A percentile compares a stretch with the other conserved stretches of the same genome.
Evolutionary conservation across 257 asterid genomes (phyloP).

Genomic region (Solanum virginianum): DNA sequence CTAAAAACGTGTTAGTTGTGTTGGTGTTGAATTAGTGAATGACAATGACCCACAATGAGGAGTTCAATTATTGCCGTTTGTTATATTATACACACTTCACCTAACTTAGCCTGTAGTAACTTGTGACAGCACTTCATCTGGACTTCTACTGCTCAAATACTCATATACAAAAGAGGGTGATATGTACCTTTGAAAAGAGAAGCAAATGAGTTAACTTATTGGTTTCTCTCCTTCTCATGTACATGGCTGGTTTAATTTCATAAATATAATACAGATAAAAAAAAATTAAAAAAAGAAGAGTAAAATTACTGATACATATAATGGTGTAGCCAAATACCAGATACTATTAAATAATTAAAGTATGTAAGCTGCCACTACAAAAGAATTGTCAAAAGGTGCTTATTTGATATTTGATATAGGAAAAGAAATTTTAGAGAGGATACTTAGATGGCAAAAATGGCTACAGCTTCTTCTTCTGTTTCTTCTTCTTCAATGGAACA

Average conservation of each 20-base stretch:
- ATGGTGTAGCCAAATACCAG: too few relatives aligned
- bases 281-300: too few relatives aligned
- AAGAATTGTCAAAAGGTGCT: too few relatives aligned
- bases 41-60: neutral
- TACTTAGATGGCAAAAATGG: neutral
- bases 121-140: neutral
- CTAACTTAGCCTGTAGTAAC: too few relatives aligned
- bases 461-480: neutral
- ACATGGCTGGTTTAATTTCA: neutral
- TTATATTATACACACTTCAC: neutral
- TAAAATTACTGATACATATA: neutral
- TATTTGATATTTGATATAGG: neutral
- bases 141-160: neutral
- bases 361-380: neutral
- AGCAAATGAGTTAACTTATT: neutral
- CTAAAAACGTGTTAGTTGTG: neutral
- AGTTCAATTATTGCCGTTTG: neutral
- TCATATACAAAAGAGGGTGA: neutral
- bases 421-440: neutral
- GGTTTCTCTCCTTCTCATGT: neutral
- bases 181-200: neutral
- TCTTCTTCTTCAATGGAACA: neutral
- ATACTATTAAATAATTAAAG: too few relatives aligned
- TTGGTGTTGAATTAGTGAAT: neutral
- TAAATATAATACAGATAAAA: neutral